phyloP scores from a whole-genome alignment of 305 asterid genomes.

The Vinca major region DNA sequence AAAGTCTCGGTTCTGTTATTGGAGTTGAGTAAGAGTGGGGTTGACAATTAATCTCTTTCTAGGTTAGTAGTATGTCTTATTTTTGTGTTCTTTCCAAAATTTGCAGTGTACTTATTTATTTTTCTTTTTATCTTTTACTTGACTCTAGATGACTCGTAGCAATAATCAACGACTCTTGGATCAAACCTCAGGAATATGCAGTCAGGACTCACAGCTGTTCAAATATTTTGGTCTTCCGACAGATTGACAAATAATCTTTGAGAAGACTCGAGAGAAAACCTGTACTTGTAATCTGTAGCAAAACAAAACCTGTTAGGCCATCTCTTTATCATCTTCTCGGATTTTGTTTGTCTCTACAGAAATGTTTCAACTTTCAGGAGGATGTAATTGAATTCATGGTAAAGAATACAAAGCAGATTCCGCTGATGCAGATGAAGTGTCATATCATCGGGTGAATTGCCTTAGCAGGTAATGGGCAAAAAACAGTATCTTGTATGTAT shows the following conservation, averaged over 20 bases:
- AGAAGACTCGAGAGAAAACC: slow-evolving; percentile 6
- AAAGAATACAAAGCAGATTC: slow-evolving; percentile 2
- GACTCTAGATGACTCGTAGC: slow-evolving; percentile 11
- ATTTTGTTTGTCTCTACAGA: not conserved
- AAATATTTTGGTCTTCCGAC: slow-evolving; percentile 6
- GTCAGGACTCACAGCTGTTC: slow-evolving; percentile 2
- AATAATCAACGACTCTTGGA: not conserved
- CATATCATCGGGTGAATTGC: slow-evolving; percentile 6
- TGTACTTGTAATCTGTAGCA: slow-evolving; percentile 4
- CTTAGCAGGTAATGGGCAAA: too few relatives aligned
- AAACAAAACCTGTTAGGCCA: slow-evolving; percentile 2
- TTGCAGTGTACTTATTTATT: not conserved
- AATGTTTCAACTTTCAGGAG: slow-evolving; percentile 8
- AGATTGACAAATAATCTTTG: not conserved
- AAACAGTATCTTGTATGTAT: not conserved
- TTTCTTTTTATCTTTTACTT: not conserved
- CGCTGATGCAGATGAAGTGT: not conserved
- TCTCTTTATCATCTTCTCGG: not conserved
- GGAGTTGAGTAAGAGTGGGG: slow-evolving; percentile 2
- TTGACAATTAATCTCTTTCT: slow-evolving; percentile 23
- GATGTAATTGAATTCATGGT: not conserved
- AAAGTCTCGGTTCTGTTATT: slow-evolving; percentile 14
- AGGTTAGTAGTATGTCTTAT: slow-evolving; percentile 29
- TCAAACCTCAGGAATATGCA: not conserved
- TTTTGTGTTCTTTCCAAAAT: not conserved